Evolutionary conservation across 805 yeast species (phyloP).

Genomic region (Cyberlindnera mrakii): DNA sequence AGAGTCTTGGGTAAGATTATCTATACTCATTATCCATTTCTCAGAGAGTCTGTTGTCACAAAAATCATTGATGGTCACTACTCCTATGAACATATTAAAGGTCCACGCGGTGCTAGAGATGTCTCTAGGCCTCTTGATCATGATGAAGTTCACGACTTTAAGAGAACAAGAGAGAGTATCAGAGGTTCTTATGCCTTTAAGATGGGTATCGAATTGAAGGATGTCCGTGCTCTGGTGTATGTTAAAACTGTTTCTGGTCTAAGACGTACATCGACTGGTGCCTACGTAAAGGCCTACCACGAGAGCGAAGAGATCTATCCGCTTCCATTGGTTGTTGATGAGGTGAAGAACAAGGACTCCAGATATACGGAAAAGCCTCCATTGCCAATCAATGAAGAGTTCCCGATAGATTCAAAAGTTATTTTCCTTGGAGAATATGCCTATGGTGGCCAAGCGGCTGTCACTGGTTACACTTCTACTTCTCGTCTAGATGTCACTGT

Average conservation of each 20-base stretch:
- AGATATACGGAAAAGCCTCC: constrained; percentile 72
- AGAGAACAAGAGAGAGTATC: constrained; percentile 34
- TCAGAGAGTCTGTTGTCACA: constrained; percentile 71
- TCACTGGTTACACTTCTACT: constrained; percentile 51
- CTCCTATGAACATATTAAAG: constrained; percentile 34
- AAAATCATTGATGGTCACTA: constrained; percentile 50
- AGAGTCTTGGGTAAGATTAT: constrained; percentile 56
- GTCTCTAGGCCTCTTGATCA: constrained; percentile 36
- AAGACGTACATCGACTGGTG: constrained; percentile 62
- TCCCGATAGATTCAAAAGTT: constrained; percentile 64
- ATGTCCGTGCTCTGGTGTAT: constrained; percentile 52
- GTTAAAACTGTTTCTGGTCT: constrained; percentile 79
- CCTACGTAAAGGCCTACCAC: constrained; percentile 67
- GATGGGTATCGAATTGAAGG: constrained; percentile 58
- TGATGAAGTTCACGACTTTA: constrained; percentile 43
- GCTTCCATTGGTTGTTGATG: constrained; percentile 73
- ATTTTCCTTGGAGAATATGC: constrained; percentile 82
- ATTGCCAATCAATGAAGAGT: constrained; percentile 73
- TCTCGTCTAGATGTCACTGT: constrained; percentile 48
- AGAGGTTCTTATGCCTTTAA: constrained; percentile 38
- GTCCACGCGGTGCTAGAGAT: constrained; percentile 28
- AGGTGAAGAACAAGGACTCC: constrained; percentile 65
- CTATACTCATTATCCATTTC: constrained; percentile 85
- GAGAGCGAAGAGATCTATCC: constrained; percentile 55
- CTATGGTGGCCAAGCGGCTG: constrained; percentile 73